Base-by-base conservation (phyloP, 2,329 filamentous ascomycete species). In the Colletotrichum cordylinicola region DNA sequence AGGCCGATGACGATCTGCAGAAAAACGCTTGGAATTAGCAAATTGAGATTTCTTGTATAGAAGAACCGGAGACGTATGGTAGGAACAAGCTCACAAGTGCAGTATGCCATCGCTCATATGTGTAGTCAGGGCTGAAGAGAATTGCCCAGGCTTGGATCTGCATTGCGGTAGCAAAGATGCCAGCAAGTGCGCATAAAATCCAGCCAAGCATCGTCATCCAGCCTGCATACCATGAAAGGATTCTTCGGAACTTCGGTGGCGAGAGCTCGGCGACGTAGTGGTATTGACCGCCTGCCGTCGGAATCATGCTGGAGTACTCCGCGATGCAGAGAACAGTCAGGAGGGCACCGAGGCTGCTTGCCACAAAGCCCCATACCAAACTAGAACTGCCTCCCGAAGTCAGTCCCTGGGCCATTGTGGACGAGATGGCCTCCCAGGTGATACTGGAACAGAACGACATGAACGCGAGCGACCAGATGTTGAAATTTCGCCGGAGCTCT, bases 191-290 rank as follows among this genome's bases (percentile, higher is more conserved):
- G 18, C 43, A 48, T 21, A 48, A 9, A 21, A 52, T 86, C 88
- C 87, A 90, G 10, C 85, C 87, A n/a, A 86, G 83, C n/a, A 89
- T 84, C 1, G 86, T 87, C 43, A 89, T 80, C 89, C 88, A 90
- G 68, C 87, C 85, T 76, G 79, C 80, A 7, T 88, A 82, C 79
- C 92, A 92, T 77, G 89, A 91, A 8, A 92, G 82, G 66, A 89
- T 87, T 72, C 88, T 90, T 77, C 91, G 87, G 35, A 85, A 85
- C 21, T 82, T 83, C 2, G 81, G 82, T 1, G 89, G 87, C 4
- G 87, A 88, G 70, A 91, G 86, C 78, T 90, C 87, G 1, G 87
- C 89, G 0, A 91, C 89, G 90, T 90, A 92, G 79, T 91, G 90
- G 77, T 92, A 92, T 81, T 93, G 90, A 10, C 91, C 91, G 61